These are phyloP conservation scores for Pestalotiopsis sp. DNA, from an alignment of 2,329 filamentous ascomycete genomes.

Conservation along the genomic window DNA sequence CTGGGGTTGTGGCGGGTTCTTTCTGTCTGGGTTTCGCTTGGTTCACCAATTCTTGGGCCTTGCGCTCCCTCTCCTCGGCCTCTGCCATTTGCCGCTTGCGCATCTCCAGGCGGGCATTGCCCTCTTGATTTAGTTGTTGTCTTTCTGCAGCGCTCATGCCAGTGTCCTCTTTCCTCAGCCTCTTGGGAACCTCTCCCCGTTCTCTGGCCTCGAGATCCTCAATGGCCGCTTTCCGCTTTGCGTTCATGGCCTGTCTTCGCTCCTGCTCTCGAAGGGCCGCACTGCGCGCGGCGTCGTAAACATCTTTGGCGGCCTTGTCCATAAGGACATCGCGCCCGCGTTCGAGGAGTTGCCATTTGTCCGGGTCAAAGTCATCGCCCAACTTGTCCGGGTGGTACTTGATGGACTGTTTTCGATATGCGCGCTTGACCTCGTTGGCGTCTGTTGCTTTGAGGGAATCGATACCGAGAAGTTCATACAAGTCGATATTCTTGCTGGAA, in stretches of 20 bases:
- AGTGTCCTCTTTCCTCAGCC: slow-evolving; percentile 18
- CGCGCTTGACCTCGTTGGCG: slow-evolving; percentile 71
- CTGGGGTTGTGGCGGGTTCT: slow-evolving; percentile 27
- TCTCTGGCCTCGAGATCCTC: slow-evolving; percentile 86
- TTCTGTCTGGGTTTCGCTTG: neutral
- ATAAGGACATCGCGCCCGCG: slow-evolving; percentile 84
- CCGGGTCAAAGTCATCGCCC: slow-evolving; percentile 65
- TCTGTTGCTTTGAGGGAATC: slow-evolving; percentile 62
- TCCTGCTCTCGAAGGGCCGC: slow-evolving; percentile 70
- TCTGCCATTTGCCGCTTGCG: slow-evolving; percentile 43
- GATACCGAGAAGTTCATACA: slow-evolving; percentile 76
- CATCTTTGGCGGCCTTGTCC: slow-evolving; percentile 68
- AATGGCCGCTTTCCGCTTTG: slow-evolving; percentile 73
- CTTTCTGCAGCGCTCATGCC: slow-evolving; percentile 28
- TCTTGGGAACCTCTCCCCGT: slow-evolving; percentile 46
- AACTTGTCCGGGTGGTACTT: slow-evolving; percentile 91
- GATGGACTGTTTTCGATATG: slow-evolving; percentile 83
- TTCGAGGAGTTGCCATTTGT: slow-evolving; percentile 83
- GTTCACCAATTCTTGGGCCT: slow-evolving; percentile 39
- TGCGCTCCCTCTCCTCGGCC: slow-evolving; percentile 42
- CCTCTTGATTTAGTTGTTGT: slow-evolving; percentile 35
- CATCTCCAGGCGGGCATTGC: slow-evolving; percentile 40
- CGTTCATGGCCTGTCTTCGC: slow-evolving; percentile 74
- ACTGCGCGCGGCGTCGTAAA: slow-evolving; percentile 78
- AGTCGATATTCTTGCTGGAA: slow-evolving; percentile 67